Evolutionary conservation across 1,284 basidiomycete genomes (phyloP).

Genomic region (Volvariella volvacea): DNA sequence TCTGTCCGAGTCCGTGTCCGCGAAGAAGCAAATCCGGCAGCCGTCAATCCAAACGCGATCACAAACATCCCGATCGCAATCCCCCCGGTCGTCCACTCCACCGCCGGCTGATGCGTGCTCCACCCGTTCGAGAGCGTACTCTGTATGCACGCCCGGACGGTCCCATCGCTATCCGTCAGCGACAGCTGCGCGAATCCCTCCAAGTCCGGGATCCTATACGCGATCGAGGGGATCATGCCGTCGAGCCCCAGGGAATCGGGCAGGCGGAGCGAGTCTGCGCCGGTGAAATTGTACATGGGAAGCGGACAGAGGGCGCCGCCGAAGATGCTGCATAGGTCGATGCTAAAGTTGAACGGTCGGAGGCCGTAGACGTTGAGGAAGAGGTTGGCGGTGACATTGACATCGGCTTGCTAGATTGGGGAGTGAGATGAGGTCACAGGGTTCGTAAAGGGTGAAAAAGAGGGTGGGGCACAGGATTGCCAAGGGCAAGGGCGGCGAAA

Average conservation of each 20-base stretch:
- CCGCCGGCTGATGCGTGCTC: slow-evolving; percentile 70
- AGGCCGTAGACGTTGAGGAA: slow-evolving; percentile 80
- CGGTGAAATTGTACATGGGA: slow-evolving; percentile 81
- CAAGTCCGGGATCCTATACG: slow-evolving; percentile 85
- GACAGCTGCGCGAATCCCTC: slow-evolving; percentile 86
- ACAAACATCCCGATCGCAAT: slow-evolving; percentile 64
- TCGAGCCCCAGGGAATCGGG: slow-evolving; percentile 52
- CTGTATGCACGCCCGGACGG: slow-evolving; percentile 84
- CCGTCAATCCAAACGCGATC: slow-evolving; percentile 59
- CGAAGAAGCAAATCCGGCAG: slow-evolving; percentile 26
- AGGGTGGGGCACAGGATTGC: slow-evolving; percentile 22
- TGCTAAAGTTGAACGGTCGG: slow-evolving; percentile 67
- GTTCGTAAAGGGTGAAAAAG: slow-evolving; percentile 12
- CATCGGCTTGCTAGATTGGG: slow-evolving; percentile 50
- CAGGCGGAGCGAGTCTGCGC: slow-evolving; percentile 70
- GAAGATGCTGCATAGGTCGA: slow-evolving; percentile 74
- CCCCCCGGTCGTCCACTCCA: slow-evolving; percentile 73
- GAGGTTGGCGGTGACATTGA: slow-evolving; percentile 76
- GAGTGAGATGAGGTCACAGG: slow-evolving; percentile 6
- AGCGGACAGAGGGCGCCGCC: slow-evolving; percentile 81
- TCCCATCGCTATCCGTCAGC: slow-evolving; percentile 62
- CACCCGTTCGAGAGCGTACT: slow-evolving; percentile 89
- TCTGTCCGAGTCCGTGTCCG: slow-evolving; percentile 38
- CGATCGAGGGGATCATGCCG: slow-evolving; percentile 67
- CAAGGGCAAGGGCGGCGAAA: slow-evolving; percentile 9